Evolutionary conservation across 2,329 filamentous ascomycete genomes (phyloP).

Genomic region (Nakataea oryzae): DNA sequence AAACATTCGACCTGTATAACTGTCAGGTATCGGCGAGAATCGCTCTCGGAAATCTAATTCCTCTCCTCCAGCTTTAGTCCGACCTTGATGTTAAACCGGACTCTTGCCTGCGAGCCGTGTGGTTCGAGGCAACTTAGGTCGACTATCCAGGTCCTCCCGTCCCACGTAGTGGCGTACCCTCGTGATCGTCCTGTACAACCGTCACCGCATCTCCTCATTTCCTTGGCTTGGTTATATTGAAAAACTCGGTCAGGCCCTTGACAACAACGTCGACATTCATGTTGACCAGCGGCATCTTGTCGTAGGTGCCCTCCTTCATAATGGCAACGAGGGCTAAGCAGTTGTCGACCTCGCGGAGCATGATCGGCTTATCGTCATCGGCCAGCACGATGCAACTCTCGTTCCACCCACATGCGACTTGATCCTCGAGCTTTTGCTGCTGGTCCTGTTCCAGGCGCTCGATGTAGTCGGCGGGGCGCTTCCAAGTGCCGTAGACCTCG

Average conservation of each 20-base stretch:
- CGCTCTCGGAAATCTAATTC: neutral
- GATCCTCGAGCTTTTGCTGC: conserved; percentile 52
- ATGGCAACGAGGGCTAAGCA: conserved; percentile 77
- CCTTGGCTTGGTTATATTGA: conserved; percentile 56
- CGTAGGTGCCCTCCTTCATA: conserved; percentile 76
- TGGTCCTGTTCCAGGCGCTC: conserved; percentile 48
- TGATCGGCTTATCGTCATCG: conserved; percentile 52
- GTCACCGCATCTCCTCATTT: conserved; percentile 7
- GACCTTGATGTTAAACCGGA: neutral
- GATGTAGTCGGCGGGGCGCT: conserved; percentile 42
- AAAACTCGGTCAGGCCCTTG: conserved; percentile 68
- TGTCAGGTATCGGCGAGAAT: neutral
- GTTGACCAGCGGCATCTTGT: conserved; percentile 75
- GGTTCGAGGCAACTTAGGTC: neutral
- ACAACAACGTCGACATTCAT: conserved; percentile 81
- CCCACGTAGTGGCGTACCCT: neutral
- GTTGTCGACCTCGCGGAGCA: conserved; percentile 59
- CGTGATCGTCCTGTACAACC: neutral
- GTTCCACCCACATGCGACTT: conserved; percentile 54
- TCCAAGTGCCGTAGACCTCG: conserved; percentile 81
- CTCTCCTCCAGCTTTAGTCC: neutral
- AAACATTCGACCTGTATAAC: neutral
- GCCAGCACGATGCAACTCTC: conserved; percentile 60
- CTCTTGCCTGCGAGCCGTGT: neutral
- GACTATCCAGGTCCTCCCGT: neutral